Base-by-base conservation (phyloP, 495 filamentous ascomycete species). In the Tuber brumale region DNA sequence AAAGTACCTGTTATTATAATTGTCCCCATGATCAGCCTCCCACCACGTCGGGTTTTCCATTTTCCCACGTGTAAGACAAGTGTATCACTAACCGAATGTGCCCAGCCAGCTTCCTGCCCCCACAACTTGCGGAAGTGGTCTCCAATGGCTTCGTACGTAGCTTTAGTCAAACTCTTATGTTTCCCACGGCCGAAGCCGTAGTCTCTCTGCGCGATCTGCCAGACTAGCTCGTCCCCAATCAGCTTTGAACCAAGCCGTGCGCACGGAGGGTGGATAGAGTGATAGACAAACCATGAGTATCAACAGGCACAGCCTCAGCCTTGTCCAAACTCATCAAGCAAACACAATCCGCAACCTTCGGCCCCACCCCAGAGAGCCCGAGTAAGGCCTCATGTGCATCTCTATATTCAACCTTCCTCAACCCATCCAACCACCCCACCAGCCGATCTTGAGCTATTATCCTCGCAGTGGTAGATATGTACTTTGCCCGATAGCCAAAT, bases 271-370 rank as follows among this genome's bases (percentile, higher is more conserved):
- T 43, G 6, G 10, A 19, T 45, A 31, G 27, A 21, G 43, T 73
- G 41, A 72, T 66, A n/a, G 51, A 80, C 88, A 85, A 80, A 90
- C 89, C 90, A 87, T 99, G 95, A 5, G 95, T 99, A 85, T 99
- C 95, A 43, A 99, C 91, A 2, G 95, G 95, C 3, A 99, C 94
- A 8, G 94, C 89, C 83, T 97, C 95, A 10, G 92, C 90, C 94
- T 96, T 98, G n/a, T 95, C 95, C 8, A 99, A 85, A 19, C 95
- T 97, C 93, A 99, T 97, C 51, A 99, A 84, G 83, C 92, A 97
- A 9, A 98, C 94, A 83, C 95, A 99, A 83, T 99, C 95, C 6
- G 96, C 91, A 8, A 99, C 95, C 83, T 99, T 99, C 0, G 95
- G 95, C 0, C 95, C 95, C 12, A 98, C 96, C 1, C 95, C 95